Evolutionary conservation across 805 yeast genomes (phyloP).

Genomic region (Kuraishia ogatae): DNA sequence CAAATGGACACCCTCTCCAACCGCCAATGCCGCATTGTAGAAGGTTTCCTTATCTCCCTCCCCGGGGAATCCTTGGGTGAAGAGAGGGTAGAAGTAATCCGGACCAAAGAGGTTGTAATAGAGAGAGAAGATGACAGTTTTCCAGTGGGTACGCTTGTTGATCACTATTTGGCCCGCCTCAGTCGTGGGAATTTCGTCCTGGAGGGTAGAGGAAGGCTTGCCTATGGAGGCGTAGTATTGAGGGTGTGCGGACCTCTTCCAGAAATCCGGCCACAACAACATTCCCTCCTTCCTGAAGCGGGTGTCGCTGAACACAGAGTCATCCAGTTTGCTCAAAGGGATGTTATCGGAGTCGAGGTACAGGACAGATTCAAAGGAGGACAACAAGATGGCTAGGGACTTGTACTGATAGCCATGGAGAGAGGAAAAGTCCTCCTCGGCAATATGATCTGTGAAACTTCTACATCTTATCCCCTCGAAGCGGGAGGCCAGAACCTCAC

Average conservation of each 20-base stretch:
- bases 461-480: slow-evolving; percentile 32
- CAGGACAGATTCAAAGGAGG: slow-evolving; percentile 34
- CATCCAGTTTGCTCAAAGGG: slow-evolving; percentile 28
- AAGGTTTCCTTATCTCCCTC: slow-evolving; percentile 80
- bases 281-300: slow-evolving; percentile 35
- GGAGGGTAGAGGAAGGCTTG: slow-evolving; percentile 24
- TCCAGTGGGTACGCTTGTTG: slow-evolving; percentile 49
- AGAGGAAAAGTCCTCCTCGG: slow-evolving; percentile 11
- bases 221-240: slow-evolving; percentile 32
- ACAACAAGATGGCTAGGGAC: slow-evolving; percentile 37
- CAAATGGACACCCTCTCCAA: slow-evolving; percentile 16
- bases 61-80: slow-evolving; percentile 69
- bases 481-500: slow-evolving; percentile 16
- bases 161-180: slow-evolving; percentile 67
- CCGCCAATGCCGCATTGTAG: slow-evolving; percentile 53
- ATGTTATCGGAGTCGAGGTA: slow-evolving; percentile 43
- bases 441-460: slow-evolving; percentile 22
- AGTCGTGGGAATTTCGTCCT: slow-evolving; percentile 30
- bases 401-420: slow-evolving; percentile 39
- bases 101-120: slow-evolving; percentile 68
- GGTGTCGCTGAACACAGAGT: slow-evolving; percentile 33
- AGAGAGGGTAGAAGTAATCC: slow-evolving; percentile 52
- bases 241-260: slow-evolving; percentile 60
- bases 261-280: slow-evolving; percentile 59
- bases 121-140: slow-evolving; percentile 47